A percentile compares a stretch with the other conserved stretches of the same genome.
phyloP scores from a whole-genome alignment of 2,329 filamentous ascomycete species.

The Hypoxylon sp. region DNA sequence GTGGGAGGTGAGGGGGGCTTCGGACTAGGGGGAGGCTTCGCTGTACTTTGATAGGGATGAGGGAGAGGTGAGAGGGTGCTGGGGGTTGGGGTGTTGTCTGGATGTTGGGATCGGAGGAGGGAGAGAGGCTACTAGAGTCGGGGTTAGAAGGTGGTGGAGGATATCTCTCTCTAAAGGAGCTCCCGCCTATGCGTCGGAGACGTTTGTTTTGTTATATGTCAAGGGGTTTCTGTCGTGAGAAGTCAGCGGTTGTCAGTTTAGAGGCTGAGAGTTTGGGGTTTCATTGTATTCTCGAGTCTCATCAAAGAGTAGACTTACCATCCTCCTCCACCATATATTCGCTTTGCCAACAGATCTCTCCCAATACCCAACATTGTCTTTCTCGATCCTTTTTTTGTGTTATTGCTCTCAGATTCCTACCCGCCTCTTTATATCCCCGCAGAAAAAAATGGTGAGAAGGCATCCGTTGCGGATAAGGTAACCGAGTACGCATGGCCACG shows the following conservation, averaged over 20 bases:
- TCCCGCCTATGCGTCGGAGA: too few species aligned
- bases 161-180: neutral
- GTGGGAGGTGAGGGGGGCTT: neutral
- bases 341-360: too few species aligned
- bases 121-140: neutral
- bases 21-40: conserved; percentile 1
- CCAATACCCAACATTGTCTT: too few species aligned
- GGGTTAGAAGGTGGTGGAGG: neutral
- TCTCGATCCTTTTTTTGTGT: too few species aligned
- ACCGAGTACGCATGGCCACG: neutral
- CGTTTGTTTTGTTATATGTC: too few species aligned
- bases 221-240: neutral
- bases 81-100: neutral
- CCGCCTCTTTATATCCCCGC: too few species aligned
- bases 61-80: neutral
- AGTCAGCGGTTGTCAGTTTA: neutral
- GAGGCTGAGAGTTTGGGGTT: neutral
- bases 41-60: conserved; percentile 13
- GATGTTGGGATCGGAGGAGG: neutral
- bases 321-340: neutral
- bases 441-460: too few species aligned
- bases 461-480: neutral
- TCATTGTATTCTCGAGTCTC: neutral
- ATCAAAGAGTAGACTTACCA: neutral
- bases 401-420: too few species aligned